phyloP scores from a whole-genome alignment of 2,329 filamentous ascomycete species.

The Paracoccidioides lutzii region DNA sequence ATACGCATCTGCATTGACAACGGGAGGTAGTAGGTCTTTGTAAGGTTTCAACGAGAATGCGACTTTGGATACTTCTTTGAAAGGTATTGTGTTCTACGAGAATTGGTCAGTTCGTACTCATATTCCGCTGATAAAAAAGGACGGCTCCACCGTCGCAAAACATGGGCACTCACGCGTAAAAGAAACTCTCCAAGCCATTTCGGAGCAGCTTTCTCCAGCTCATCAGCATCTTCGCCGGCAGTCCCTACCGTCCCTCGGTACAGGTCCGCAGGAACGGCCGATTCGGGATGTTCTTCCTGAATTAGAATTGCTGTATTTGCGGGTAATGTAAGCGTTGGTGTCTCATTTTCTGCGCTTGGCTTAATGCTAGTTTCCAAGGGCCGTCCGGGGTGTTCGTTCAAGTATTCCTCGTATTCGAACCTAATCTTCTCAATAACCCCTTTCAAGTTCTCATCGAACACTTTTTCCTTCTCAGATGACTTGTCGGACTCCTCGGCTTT shows the following conservation, averaged over 20 bases:
- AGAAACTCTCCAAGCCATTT: slow-evolving; percentile 88
- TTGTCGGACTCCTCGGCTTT: slow-evolving; percentile 47
- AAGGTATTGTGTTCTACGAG: slow-evolving; percentile 57
- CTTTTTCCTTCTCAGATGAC: slow-evolving; percentile 39
- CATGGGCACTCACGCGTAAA: slow-evolving; percentile 43
- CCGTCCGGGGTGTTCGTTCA: slow-evolving; percentile 26
- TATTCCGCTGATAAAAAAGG: not conserved
- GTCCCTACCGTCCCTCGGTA: slow-evolving; percentile 79
- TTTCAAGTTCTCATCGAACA: slow-evolving; percentile 34
- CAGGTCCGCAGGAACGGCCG: slow-evolving; percentile 61
- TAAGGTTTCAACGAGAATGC: slow-evolving; percentile 81
- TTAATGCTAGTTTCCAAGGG: slow-evolving; percentile 28
- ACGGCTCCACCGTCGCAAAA: not conserved
- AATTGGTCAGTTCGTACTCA: not conserved
- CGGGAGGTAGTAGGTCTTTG: slow-evolving; percentile 58
- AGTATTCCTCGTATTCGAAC: slow-evolving; percentile 33
- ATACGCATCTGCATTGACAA: slow-evolving; percentile 59
- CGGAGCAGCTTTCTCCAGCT: slow-evolving; percentile 74
- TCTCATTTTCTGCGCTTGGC: slow-evolving; percentile 33
- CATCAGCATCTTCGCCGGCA: slow-evolving; percentile 62
- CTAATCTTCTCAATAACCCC: slow-evolving; percentile 35
- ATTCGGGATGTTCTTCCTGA: slow-evolving; percentile 51
- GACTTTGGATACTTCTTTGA: slow-evolving; percentile 92
- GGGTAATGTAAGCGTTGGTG: slow-evolving; percentile 33
- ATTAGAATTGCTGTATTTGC: slow-evolving; percentile 47